Evolutionary conservation across 345 rosid genomes (phyloP), one percentile per base, ranked within the genome.

Genomic region (Ailanthus altissimus): DNA sequence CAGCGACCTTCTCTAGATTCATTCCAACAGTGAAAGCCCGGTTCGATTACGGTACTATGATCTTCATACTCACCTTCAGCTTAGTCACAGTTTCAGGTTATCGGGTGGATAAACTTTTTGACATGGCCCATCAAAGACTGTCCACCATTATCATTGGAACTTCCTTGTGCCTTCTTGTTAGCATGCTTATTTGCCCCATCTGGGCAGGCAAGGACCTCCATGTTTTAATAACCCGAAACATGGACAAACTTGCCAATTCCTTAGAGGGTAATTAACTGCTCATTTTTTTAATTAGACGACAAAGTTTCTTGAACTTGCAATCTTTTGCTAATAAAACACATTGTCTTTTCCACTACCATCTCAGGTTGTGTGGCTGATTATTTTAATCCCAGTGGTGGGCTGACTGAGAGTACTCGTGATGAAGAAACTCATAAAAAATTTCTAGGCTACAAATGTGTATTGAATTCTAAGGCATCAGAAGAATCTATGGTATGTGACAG

Each of bases 61-160:
- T 86, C 80, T 86, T 86, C 56, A 84, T 86, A 70, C 87, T 86
- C 50, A 86, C 89, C 21, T 86, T 86, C 78, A 75, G 85, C 78
- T 66, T 84, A 47, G 80, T 86, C 1, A 16, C 85, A 5, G 72
- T 86, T 2, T 86, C 89, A 23, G 87, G 89, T 12, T 81, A 84
- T 62, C 75, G 86, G 2, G 84, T 80, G 14, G 84, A 80, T 40
- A 50, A 78, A 72, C 20, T 86, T 42, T 77, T 86, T 11, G 77
- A 56, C 54, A 2, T 84, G 83, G 87, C 84, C 13, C 76, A 78
- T 61, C 74, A 84, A 26, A 86, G 89, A 69, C 4, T 80, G 5
- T 80, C 85, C 32, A 86, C 85, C 38, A 82, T 84, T 51, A 59
- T 81, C 28, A 72, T 84, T 43, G 89, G 89, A 4, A 82, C 83